Percentiles rank a stretch among this genome's conserved stretches.
These are phyloP conservation scores for Blastocystis sp. DNA, from an alignment of 352 stramenopile species.

Conservation along the genomic window DNA sequence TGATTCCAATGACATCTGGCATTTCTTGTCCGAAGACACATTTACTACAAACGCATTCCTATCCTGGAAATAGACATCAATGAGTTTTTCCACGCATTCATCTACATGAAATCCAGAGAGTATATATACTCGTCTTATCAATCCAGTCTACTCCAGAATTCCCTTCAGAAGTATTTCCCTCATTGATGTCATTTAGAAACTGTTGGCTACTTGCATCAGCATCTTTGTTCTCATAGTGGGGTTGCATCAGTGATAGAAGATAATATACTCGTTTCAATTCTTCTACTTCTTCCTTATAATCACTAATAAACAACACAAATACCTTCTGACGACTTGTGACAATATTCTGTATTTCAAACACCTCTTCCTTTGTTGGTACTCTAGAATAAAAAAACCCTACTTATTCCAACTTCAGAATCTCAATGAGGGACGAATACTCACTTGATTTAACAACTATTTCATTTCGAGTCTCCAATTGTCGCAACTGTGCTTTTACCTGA, in stretches of 20 bases:
- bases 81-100: not conserved
- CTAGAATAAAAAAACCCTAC: not conserved
- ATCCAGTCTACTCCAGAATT: not conserved
- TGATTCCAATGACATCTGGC: not conserved
- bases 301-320: not conserved
- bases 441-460: conserved; percentile 24
- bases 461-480: conserved; percentile 26
- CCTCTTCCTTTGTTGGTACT: not conserved
- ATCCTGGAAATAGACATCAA: conserved; percentile 39
- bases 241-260: not conserved
- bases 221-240: not conserved
- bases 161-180: not conserved
- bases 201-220: not conserved
- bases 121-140: not conserved
- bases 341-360: not conserved
- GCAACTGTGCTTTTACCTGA: not conserved
- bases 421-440: not conserved
- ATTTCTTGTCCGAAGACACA: not conserved
- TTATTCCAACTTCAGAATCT: not conserved
- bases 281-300: conserved; percentile 24
- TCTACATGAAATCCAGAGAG: conserved; percentile 8
- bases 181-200: not conserved
- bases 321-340: not conserved
- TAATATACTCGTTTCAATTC: conserved; percentile 49
- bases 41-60: not conserved